Base-by-base conservation (phyloP, 2,329 filamentous ascomycete species). In the Fusarium sp. region DNA sequence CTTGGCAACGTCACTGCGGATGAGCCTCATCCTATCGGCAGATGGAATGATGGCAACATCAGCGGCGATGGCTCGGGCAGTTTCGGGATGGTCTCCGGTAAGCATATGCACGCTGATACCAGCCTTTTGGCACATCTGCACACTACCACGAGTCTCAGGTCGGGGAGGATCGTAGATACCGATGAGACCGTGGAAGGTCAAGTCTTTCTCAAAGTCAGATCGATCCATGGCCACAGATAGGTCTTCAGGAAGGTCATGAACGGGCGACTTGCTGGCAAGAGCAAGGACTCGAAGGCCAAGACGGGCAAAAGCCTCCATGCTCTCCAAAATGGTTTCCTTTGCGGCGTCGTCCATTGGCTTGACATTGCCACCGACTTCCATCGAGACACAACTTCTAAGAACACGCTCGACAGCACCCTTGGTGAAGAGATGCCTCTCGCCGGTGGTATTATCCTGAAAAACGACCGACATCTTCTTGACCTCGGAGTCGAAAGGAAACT, bases 401-500 rank as follows among this genome's bases (percentile, higher is more conserved):
- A 94, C 87, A 31, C 91, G 85, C 76, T 94, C 91, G 2, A 93
- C 91, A 2, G 92, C 92, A 60, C 90, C 91, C 78, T 91, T 92
- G 63, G 89, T 91, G 77, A 91, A 91, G 50, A 90, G 84, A 72
- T 82, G 85, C 62, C 83, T 84, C 52, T 84, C 79, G 29, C 81
- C 79, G 1, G 79, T 82, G 4, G 80, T 75, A 6, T 75, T 76
- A 29, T 87, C 80, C 59, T 86, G 79, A 80, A 92, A 93, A 56
- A 94, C 90, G 35, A 93, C 91, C 0, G 91, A 93, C 93, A 94
- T 94, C 76, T 91, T 93, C 85, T 94, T 94, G 70, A 94, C 88
- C 65, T 89, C 89, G 0, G 92, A 94, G 78, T 94, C 92, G 75
- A 94, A 95, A 0, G 92, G 92, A 66, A 92, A 93, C 76, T 94